Percentiles rank a stretch among this genome's conserved stretches.
Conservation (phyloP, 257 asterid genomes). For the Nicotiana noctiflora region DNA sequence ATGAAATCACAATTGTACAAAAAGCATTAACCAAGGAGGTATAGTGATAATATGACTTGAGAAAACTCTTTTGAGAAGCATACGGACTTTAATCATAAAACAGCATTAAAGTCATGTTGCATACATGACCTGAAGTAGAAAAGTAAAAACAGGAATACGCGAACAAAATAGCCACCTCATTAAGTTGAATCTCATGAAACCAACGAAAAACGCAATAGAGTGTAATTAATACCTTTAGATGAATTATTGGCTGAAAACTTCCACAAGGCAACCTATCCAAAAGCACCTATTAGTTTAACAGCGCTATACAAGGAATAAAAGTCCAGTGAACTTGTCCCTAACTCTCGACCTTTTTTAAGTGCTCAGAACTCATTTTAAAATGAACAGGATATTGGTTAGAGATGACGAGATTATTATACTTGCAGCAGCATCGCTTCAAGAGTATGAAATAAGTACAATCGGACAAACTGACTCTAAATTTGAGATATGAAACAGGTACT, state of each 20-base stretch:
- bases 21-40: not conserved
- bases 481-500: not conserved
- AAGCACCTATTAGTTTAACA: constrained; percentile 4
- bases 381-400: not conserved
- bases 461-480: not conserved
- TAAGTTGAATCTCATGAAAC: not conserved
- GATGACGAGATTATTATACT: not conserved
- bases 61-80: not conserved
- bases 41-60: not conserved
- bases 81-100: not conserved
- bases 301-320: constrained; percentile 6
- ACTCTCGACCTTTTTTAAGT: not conserved
- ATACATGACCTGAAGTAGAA: not conserved
- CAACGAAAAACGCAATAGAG: not conserved
- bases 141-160: not conserved
- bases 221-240: constrained; percentile 48
- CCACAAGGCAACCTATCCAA: constrained; percentile 88
- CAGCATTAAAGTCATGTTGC: not conserved
- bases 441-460: not conserved
- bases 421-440: constrained; percentile 2
- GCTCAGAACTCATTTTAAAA: not conserved
- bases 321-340: not conserved
- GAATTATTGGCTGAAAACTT: constrained; percentile 54
- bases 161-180: not conserved
- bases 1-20: not conserved